phyloP scores from a whole-genome alignment of 1,284 basidiomycete genomes.

The Veloboletus limbatus region DNA sequence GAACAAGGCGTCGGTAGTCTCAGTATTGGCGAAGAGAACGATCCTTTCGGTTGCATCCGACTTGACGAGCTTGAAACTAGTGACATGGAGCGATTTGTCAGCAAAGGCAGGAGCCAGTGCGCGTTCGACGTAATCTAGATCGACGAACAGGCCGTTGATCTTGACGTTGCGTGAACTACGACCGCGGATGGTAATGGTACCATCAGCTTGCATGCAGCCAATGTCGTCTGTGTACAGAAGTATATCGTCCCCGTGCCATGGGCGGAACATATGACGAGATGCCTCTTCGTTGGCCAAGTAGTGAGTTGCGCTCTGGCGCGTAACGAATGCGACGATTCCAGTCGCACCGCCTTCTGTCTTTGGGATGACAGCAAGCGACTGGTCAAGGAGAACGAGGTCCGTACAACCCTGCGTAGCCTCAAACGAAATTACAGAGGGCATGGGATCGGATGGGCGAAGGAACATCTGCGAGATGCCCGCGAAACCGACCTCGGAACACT shows the following conservation, averaged over 20 bases:
- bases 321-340: slow-evolving; percentile 28
- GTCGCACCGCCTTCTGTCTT: slow-evolving; percentile 16
- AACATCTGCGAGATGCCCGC: slow-evolving; percentile 34
- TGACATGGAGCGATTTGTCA: slow-evolving; percentile 11
- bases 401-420: slow-evolving; percentile 27
- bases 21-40: slow-evolving; percentile 22
- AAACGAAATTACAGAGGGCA: slow-evolving; percentile 27
- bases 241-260: slow-evolving; percentile 24
- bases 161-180: slow-evolving; percentile 32
- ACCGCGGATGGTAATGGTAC: slow-evolving; percentile 27
- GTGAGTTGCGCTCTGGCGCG: slow-evolving; percentile 24
- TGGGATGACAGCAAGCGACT: slow-evolving; percentile 21
- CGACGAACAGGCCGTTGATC: slow-evolving; percentile 32
- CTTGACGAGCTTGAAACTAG: slow-evolving; percentile 29
- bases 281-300: slow-evolving; percentile 28
- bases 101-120: slow-evolving; percentile 25
- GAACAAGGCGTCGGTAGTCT: slow-evolving; percentile 19
- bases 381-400: slow-evolving; percentile 28
- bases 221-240: slow-evolving; percentile 31
- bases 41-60: slow-evolving; percentile 22
- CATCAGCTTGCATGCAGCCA: slow-evolving; percentile 29
- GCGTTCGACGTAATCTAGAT: slow-evolving; percentile 29
- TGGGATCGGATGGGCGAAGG: slow-evolving; percentile 25
- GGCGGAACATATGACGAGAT: slow-evolving; percentile 28
- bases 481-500: slow-evolving; percentile 33